Evolutionary conservation across 371 early-diverging fungal species (phyloP).

Genomic region (Smittium culicis): DNA sequence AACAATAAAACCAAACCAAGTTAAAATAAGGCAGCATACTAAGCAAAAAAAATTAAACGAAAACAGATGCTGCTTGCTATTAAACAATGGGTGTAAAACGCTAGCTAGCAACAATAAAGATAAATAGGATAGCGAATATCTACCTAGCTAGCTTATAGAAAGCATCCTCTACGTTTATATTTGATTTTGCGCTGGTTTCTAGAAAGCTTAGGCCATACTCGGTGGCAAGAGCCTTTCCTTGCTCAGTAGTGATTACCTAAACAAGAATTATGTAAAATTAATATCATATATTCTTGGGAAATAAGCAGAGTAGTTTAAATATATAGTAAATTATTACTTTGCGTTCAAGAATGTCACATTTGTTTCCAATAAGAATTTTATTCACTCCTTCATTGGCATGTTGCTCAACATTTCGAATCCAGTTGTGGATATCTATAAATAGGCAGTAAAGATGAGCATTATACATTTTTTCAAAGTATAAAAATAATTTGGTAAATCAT

Average conservation of each 20-base stretch:
- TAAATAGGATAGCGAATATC: not conserved
- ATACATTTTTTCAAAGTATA: not conserved
- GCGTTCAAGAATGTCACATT: conserved; percentile 84
- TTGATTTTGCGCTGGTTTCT: conserved; percentile 94
- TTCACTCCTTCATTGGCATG: conserved; percentile 94
- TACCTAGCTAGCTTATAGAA: conserved; percentile 92
- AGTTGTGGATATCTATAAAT: conserved; percentile 76
- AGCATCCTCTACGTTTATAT: conserved; percentile 93
- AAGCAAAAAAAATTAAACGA: not conserved
- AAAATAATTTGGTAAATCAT: conserved; percentile 19
- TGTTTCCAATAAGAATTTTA: conserved; percentile 98
- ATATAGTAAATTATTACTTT: conserved; percentile 50
- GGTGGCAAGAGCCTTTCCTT: conserved; percentile 73
- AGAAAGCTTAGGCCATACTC: conserved; percentile 78
- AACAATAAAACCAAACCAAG: too few relatives aligned
- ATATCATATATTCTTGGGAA: too few relatives aligned
- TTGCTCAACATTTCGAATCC: conserved; percentile 97
- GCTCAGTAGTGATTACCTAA: too few relatives aligned
- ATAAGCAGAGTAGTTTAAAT: too few relatives aligned
- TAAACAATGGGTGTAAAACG: too few relatives aligned
- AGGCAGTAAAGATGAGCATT: not conserved
- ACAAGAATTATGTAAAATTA: too few relatives aligned
- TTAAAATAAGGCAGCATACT: too few relatives aligned
- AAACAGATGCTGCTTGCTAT: too few relatives aligned
- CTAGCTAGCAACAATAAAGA: conserved; percentile 6